Conservation (phyloP, 495 filamentous ascomycete genomes). For the Penicillium subrubescens region DNA sequence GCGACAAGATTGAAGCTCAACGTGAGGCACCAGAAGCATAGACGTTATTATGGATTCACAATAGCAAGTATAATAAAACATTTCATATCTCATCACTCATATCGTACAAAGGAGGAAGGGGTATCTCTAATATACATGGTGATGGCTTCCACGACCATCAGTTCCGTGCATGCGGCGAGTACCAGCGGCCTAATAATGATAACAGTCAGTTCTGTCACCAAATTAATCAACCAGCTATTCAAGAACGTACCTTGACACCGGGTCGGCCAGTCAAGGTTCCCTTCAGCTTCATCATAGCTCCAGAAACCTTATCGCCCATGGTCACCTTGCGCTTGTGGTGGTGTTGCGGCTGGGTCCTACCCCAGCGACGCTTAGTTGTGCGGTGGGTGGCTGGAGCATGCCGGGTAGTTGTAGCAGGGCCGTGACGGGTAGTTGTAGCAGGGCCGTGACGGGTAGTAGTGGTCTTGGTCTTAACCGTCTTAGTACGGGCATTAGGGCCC, state of each 20-base stretch:
- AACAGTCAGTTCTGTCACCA: slow-evolving; percentile 9
- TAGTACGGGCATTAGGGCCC: slow-evolving; percentile 27
- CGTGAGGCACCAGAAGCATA: no score
- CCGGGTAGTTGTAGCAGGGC: background rate
- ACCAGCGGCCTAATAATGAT: slow-evolving; percentile 60
- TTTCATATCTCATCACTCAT: slow-evolving; percentile 5
- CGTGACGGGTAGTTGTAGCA: slow-evolving; percentile 15
- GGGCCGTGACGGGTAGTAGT: slow-evolving; percentile 21
- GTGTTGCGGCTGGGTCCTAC: slow-evolving; percentile 36
- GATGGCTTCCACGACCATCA: slow-evolving; percentile 58
- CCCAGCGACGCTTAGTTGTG: slow-evolving; percentile 14
- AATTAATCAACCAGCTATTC: background rate
- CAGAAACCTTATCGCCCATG: slow-evolving; percentile 70
- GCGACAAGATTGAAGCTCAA: no score
- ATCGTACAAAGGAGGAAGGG: background rate
- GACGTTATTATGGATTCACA: background rate
- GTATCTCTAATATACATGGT: slow-evolving; percentile 30
- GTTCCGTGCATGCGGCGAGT: slow-evolving; percentile 72
- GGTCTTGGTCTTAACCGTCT: slow-evolving; percentile 34
- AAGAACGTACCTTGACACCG: slow-evolving; percentile 58
- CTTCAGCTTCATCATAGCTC: slow-evolving; percentile 66
- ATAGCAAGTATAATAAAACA: background rate
- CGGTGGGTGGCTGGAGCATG: slow-evolving; percentile 2
- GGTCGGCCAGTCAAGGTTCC: slow-evolving; percentile 63
- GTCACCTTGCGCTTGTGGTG: slow-evolving; percentile 59